A percentile compares a stretch with the other conserved stretches of the same genome.
Evolutionary conservation across 202 grass and related monocot species (phyloP).

Genomic region (Dendrocalamus latiflorus): DNA sequence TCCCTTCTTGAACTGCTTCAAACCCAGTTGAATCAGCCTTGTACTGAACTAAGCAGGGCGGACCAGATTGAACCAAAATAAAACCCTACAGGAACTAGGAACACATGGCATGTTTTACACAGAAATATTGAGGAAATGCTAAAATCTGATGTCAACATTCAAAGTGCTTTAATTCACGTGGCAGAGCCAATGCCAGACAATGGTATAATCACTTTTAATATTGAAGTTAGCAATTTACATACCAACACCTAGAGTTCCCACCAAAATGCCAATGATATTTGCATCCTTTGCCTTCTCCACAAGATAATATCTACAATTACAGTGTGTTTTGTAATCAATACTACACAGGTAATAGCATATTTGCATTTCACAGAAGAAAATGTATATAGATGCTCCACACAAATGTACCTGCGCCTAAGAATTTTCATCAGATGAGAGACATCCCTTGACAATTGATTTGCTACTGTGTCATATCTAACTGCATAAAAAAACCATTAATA

Average conservation of each 20-base stretch:
- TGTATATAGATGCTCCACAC: background rate
- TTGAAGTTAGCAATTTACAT: constrained; percentile 33
- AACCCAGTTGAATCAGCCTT: background rate
- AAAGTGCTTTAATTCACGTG: background rate
- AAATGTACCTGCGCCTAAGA: constrained; percentile 76
- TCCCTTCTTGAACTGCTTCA: no score
- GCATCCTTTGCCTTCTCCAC: constrained; percentile 99
- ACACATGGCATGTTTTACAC: background rate
- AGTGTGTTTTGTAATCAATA: background rate
- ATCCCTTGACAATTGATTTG: constrained; percentile 62
- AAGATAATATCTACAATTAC: constrained; percentile 82
- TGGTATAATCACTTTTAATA: background rate
- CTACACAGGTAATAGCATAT: background rate
- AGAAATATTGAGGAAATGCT: background rate
- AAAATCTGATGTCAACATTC: background rate
- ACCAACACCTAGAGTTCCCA: constrained; percentile 93
- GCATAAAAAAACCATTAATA: constrained; percentile 21
- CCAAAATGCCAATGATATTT: constrained; percentile 94
- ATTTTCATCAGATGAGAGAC: constrained; percentile 66
- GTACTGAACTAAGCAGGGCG: background rate
- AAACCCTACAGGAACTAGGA: background rate
- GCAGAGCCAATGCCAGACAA: background rate
- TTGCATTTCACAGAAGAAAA: background rate
- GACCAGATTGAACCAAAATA: background rate
- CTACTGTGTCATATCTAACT: constrained; percentile 78